A percentile compares a stretch with the other conserved stretches of the same genome.
phyloP scores from a whole-genome alignment of 2,329 filamentous ascomycete species.

The Coniochaeta pulveracea region DNA sequence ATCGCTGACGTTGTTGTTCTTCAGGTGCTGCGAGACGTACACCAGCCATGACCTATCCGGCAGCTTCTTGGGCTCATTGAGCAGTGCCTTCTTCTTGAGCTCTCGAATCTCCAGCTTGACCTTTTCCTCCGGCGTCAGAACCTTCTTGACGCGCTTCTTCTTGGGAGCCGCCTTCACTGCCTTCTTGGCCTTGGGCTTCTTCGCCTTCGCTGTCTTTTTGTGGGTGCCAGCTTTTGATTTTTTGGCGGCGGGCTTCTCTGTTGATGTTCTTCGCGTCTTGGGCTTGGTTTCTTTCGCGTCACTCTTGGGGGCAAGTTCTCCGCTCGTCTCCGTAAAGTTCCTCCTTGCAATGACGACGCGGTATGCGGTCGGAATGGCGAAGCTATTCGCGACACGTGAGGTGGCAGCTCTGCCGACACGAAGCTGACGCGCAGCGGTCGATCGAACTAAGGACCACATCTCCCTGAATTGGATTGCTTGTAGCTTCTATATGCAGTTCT shows the following conservation, averaged over 20 bases:
- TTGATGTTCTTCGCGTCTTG: slow-evolving; percentile 12
- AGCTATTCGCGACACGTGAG: slow-evolving; percentile 5
- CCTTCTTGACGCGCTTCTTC: slow-evolving; percentile 17
- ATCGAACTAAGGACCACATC: slow-evolving; percentile 14
- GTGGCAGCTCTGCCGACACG: slow-evolving; percentile 8
- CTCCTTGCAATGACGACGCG: slow-evolving; percentile 8
- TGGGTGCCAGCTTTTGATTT: slow-evolving; percentile 11
- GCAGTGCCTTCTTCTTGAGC: slow-evolving; percentile 29
- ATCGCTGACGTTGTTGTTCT: slow-evolving; percentile 7
- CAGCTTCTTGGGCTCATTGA: slow-evolving; percentile 23
- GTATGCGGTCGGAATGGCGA: slow-evolving; percentile 1
- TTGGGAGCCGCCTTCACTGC: slow-evolving; percentile 9
- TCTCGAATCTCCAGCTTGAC: slow-evolving; percentile 18
- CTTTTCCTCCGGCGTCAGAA: slow-evolving; percentile 25
- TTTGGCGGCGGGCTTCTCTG: slow-evolving; percentile 15
- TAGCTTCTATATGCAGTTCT: too few relatives aligned
- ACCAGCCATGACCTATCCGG: slow-evolving; percentile 23
- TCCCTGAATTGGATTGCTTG: too few relatives aligned
- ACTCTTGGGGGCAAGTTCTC: slow-evolving; percentile 12
- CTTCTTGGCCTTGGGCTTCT: slow-evolving; percentile 12
- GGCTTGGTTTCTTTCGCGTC: slow-evolving; percentile 6
- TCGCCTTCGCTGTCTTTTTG: slow-evolving; percentile 8
- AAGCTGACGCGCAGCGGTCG: slow-evolving; percentile 10
- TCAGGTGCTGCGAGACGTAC: slow-evolving; percentile 21
- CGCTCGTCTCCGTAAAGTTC: slow-evolving; percentile 12